phyloP scores from a whole-genome alignment of 2,329 filamentous ascomycete species.

The Aspergillus tubingensis region DNA sequence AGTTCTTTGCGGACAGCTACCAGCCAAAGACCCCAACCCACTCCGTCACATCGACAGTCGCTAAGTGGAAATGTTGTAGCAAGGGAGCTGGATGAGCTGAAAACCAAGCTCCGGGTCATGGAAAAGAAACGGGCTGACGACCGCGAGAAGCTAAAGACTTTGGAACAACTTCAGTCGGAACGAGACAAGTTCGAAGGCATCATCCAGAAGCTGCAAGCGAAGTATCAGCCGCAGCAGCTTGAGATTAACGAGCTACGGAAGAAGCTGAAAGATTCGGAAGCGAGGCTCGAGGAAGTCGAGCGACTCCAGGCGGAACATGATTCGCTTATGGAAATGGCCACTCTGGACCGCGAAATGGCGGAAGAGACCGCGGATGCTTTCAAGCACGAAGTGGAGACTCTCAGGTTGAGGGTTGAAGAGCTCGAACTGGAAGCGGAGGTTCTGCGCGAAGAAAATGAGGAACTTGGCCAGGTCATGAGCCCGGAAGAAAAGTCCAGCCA shows the following conservation, averaged over 20 bases:
- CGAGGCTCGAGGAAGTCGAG: constrained; percentile 69
- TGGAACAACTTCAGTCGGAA: constrained; percentile 71
- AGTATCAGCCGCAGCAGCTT: constrained; percentile 80
- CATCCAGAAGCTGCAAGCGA: constrained; percentile 86
- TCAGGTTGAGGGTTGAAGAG: constrained; percentile 78
- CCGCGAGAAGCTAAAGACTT: constrained; percentile 75
- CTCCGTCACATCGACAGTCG: constrained; percentile 45
- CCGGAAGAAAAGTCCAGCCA: constrained; percentile 83
- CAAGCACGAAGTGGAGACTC: constrained; percentile 75
- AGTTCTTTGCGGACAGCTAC: constrained; percentile 26
- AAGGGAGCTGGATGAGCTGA: constrained; percentile 80
- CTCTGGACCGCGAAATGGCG: constrained; percentile 91
- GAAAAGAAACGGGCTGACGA: constrained; percentile 87
- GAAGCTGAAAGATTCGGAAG: constrained; percentile 73
- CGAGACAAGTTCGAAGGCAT: constrained; percentile 66
- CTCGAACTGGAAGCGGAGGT: constrained; percentile 86
- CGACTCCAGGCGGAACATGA: constrained; percentile 81
- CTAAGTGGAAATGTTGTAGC: constrained; percentile 51
- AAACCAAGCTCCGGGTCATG: constrained; percentile 81
- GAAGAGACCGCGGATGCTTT: constrained; percentile 85
- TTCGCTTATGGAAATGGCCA: constrained; percentile 78
- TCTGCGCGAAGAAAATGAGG: constrained; percentile 80
- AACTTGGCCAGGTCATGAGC: constrained; percentile 80
- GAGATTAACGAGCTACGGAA: constrained; percentile 77
- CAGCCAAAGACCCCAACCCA: constrained; percentile 32